These are phyloP conservation scores for Coprinellus aureogranulatus DNA, from an alignment of 768 basidiomycete genomes.

Conservation along the genomic window DNA sequence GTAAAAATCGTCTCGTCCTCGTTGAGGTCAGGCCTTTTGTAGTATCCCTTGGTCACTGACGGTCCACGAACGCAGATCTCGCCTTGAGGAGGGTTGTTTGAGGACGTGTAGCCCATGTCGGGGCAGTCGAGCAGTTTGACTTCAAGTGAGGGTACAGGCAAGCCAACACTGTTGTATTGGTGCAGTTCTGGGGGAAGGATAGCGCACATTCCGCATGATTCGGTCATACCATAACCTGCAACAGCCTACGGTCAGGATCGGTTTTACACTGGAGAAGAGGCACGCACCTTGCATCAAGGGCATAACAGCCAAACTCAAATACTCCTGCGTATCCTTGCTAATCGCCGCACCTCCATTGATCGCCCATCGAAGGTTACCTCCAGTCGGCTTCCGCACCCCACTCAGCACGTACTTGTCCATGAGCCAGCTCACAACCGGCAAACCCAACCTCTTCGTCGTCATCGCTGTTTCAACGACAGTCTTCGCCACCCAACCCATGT, in stretches of 20 bases:
- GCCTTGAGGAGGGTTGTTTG: conserved; percentile 66
- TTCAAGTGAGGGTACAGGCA: conserved; percentile 78
- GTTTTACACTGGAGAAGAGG: too few species aligned
- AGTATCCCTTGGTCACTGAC: conserved; percentile 78
- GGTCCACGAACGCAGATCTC: conserved; percentile 83
- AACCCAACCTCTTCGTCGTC: conserved; percentile 55
- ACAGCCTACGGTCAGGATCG: too few species aligned
- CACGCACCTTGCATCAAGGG: conserved; percentile 72
- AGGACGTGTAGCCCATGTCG: conserved; percentile 76
- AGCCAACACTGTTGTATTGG: conserved; percentile 65
- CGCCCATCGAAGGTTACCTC: conserved; percentile 70
- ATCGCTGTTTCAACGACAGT: conserved; percentile 69
- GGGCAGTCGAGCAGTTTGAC: conserved; percentile 76
- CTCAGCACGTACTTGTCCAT: conserved; percentile 68
- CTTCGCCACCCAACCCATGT: conserved; percentile 54
- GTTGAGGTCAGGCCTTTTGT: conserved; percentile 81
- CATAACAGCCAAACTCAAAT: conserved; percentile 68
- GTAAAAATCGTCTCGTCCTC: conserved; percentile 72
- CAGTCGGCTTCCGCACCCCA: conserved; percentile 66
- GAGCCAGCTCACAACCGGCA: conserved; percentile 56
- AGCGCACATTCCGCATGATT: conserved; percentile 78
- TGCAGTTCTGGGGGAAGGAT: conserved; percentile 74
- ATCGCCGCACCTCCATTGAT: conserved; percentile 79
- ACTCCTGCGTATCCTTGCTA: conserved; percentile 77
- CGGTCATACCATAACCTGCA: conserved; percentile 88